phyloP scores from a whole-genome alignment of 2,329 filamentous ascomycete species.

The Blastomyces silverae region DNA sequence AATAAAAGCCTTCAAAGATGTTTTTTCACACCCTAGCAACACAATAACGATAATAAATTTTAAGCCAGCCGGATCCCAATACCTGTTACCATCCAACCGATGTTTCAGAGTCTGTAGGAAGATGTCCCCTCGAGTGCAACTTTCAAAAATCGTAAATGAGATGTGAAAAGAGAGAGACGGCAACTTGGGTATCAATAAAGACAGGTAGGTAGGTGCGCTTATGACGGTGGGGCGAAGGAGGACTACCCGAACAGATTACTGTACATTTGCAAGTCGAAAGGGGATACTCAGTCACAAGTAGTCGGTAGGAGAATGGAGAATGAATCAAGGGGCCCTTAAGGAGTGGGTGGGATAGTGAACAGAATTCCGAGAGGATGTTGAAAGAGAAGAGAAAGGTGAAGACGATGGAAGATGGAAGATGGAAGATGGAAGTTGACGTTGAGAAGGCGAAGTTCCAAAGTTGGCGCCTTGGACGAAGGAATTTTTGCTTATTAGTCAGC shows the following conservation, averaged over 20 bases:
- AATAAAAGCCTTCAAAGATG: slow-evolving; percentile 15
- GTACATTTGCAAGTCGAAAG: neutral
- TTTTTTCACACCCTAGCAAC: slow-evolving; percentile 14
- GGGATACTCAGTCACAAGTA: neutral
- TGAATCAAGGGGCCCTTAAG: neutral
- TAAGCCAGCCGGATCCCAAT: slow-evolving; percentile 12
- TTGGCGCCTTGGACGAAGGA: neutral
- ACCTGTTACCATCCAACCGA: slow-evolving; percentile 2
- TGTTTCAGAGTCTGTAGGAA: neutral
- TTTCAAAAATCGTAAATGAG: slow-evolving; percentile 1
- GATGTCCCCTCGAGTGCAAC: neutral
- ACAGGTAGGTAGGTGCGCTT: neutral
- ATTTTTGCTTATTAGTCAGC: neutral
- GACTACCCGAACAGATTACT: slow-evolving; percentile 1
- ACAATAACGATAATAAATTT: slow-evolving; percentile 9
- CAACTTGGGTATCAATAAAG: neutral
- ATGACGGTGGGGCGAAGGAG: too few relatives aligned
- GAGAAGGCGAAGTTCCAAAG: neutral
- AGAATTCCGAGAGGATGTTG: neutral
- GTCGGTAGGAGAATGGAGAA: neutral
- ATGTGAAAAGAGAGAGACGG: neutral
- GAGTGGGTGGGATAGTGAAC: neutral
- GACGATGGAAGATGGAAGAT: slow-evolving; percentile 1
- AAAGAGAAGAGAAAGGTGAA: slow-evolving; percentile 3
- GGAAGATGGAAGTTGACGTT: slow-evolving; percentile 2